phyloP scores from a whole-genome alignment of 257 asterid species.

The Petrea volubilis region DNA sequence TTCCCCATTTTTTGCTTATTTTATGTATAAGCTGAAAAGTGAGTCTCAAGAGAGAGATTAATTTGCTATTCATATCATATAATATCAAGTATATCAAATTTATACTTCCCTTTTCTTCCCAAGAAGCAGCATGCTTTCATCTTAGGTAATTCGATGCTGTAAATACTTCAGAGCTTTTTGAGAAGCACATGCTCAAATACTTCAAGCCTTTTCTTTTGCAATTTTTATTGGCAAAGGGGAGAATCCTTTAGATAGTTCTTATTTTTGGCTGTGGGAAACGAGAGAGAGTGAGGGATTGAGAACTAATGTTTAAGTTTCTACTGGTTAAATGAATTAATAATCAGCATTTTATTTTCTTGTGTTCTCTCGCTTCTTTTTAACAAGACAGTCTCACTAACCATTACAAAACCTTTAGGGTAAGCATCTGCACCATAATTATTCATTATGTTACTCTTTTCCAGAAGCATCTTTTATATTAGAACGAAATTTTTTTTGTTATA shows the following conservation, averaged over 20 bases:
- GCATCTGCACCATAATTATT: neutral
- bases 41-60: neutral
- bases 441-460: neutral
- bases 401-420: neutral
- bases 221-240: neutral
- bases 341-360: conserved; percentile 7
- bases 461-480: neutral
- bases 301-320: neutral
- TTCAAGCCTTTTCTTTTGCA: neutral
- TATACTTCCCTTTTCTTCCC: neutral
- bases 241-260: neutral
- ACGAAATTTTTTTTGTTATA: neutral
- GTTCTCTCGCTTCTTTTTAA: neutral
- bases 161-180: neutral
- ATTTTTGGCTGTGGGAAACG: neutral
- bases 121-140: neutral
- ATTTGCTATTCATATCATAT: neutral
- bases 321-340: neutral
- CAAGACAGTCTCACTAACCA: neutral
- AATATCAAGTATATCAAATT: neutral
- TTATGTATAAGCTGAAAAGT: neutral
- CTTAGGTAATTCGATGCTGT: neutral
- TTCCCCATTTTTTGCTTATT: neutral
- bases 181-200: neutral
- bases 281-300: neutral